Conservation (phyloP, 164 flowering plant genomes). For the Tetrastigma voinierianum region DNA sequence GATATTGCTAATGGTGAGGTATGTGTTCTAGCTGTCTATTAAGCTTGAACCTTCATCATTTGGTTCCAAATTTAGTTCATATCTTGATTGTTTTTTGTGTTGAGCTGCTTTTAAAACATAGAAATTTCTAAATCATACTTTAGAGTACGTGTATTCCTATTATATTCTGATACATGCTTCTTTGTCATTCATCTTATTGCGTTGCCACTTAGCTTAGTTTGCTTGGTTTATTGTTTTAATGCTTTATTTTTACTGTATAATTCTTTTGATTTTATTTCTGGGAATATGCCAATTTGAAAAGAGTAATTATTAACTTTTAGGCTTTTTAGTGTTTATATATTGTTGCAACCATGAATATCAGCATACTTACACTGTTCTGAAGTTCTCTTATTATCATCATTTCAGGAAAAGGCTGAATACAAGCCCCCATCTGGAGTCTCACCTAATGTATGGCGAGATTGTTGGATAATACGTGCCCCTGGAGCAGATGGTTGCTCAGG, state of each 20-base stretch:
- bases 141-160: no score
- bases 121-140: no score
- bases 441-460: conserved; percentile 82
- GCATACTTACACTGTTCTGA: no score
- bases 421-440: conserved; percentile 63
- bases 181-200: no score
- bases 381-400: conserved; percentile 1
- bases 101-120: no score
- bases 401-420: conserved; percentile 81
- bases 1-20: conserved; percentile 89
- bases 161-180: no score
- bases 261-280: neutral
- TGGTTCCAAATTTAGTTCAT: neutral
- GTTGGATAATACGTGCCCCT: conserved; percentile 94
- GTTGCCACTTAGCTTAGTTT: neutral
- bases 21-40: conserved; percentile 1
- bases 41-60: neutral
- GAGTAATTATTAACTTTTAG: neutral
- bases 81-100: neutral
- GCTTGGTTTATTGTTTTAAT: neutral
- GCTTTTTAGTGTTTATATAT: neutral
- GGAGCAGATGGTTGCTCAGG: conserved; percentile 93
- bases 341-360: no score
- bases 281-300: neutral
- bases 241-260: neutral